These are phyloP conservation scores for Haplosporangium gracile DNA, from an alignment of 192 early-diverging fungal genomes.

Conservation along the genomic window DNA sequence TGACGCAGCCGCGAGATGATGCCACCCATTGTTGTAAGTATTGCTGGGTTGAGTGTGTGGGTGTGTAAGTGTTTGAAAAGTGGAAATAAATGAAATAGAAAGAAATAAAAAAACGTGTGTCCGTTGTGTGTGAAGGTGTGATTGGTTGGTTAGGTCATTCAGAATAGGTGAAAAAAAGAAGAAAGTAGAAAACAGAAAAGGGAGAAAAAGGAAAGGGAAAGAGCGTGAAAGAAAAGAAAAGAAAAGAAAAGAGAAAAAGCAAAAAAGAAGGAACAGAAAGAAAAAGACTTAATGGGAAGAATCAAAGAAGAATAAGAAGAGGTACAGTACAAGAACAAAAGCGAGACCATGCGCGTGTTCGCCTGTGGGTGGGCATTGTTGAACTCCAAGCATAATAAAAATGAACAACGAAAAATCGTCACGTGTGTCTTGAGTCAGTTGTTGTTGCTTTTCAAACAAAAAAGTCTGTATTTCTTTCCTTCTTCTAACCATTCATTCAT, in stretches of 20 bases:
- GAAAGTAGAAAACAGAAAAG: constrained; percentile 5
- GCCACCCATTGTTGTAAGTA: constrained; percentile 29
- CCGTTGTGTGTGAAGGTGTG: background rate
- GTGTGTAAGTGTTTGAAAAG: background rate
- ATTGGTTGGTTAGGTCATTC: constrained; percentile 21
- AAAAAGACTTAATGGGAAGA: background rate
- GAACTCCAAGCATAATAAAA: no score
- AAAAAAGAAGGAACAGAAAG: background rate
- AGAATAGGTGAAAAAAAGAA: constrained; percentile 22
- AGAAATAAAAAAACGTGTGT: background rate
- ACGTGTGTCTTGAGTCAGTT: no score
- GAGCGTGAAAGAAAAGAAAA: background rate
- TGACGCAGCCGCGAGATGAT: constrained; percentile 48
- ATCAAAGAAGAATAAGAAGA: background rate
- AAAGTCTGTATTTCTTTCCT: no score
- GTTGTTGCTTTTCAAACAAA: no score
- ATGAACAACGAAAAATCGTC: no score
- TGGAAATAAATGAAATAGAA: background rate
- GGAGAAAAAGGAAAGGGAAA: background rate
- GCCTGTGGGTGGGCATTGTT: background rate
- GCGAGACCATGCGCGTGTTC: background rate
- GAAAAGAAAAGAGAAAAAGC: background rate
- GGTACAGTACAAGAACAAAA: no score
- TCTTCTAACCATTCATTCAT: no score
- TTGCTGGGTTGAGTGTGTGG: background rate